Evolutionary conservation across 768 basidiomycete genomes (phyloP).

Genomic region (Candolleomyces aberdarensis): DNA sequence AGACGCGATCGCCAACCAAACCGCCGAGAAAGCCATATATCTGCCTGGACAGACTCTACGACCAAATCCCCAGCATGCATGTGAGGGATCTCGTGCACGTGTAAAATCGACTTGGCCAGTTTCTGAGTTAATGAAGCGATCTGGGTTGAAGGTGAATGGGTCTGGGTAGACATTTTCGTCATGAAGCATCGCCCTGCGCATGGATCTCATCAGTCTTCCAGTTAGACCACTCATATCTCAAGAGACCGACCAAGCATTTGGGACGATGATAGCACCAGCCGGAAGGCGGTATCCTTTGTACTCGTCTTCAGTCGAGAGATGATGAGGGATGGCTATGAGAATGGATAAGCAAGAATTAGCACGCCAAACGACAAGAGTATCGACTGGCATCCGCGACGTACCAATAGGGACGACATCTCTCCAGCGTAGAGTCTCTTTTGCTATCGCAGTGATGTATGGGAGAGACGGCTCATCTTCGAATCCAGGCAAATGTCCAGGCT

Average conservation of each 20-base stretch:
- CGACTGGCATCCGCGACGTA: slow-evolving; percentile 4
- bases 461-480: slow-evolving; percentile 23
- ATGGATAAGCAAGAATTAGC: not conserved
- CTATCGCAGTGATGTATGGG: slow-evolving; percentile 30
- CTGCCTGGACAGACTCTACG: slow-evolving; percentile 24
- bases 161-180: slow-evolving; percentile 37
- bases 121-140: slow-evolving; percentile 31
- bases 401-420: slow-evolving; percentile 22
- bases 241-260: slow-evolving; percentile 28
- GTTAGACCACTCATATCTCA: not conserved
- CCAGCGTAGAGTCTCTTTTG: slow-evolving; percentile 27
- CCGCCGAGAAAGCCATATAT: slow-evolving; percentile 20
- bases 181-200: slow-evolving; percentile 38
- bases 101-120: slow-evolving; percentile 17
- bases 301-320: slow-evolving; percentile 21
- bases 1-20: slow-evolving; percentile 24
- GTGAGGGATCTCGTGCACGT: slow-evolving; percentile 22
- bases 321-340: slow-evolving; percentile 17
- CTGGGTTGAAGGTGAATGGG: slow-evolving; percentile 38
- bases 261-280: slow-evolving; percentile 28
- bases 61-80: slow-evolving; percentile 31
- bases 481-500: slow-evolving; percentile 28
- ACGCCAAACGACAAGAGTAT: not conserved
- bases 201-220: not conserved
- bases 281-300: slow-evolving; percentile 29